phyloP scores from a whole-genome alignment of 352 stramenopile genomes.

The Globisporangium mamillatum region DNA sequence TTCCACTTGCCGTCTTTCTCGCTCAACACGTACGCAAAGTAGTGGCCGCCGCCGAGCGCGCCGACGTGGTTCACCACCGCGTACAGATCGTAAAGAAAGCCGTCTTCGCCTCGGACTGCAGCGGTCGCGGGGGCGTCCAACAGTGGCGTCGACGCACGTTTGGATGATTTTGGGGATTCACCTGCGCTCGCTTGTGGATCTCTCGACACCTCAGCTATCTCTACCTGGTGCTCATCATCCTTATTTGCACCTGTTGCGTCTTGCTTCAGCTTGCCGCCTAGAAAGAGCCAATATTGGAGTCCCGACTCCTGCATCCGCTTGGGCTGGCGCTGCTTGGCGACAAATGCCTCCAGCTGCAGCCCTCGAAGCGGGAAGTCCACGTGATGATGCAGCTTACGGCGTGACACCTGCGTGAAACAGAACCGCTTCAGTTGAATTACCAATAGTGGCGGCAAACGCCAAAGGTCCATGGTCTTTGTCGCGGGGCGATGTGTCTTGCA shows the following conservation, averaged over 20 bases:
- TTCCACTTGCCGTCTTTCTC: constrained; percentile 94
- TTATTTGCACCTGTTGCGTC: constrained; percentile 1
- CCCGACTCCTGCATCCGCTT: constrained; percentile 44
- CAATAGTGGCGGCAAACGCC: constrained; percentile 95
- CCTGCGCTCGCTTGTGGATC: not conserved
- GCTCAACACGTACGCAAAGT: constrained; percentile 87
- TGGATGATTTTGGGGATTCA: not conserved
- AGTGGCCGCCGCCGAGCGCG: constrained; percentile 94
- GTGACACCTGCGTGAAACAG: constrained; percentile 92
- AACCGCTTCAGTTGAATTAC: constrained; percentile 99
- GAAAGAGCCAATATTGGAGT: constrained; percentile 68
- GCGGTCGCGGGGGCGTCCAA: constrained; percentile 62
- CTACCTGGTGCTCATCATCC: not conserved
- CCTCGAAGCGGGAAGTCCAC: constrained; percentile 95
- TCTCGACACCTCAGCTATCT: too few relatives aligned
- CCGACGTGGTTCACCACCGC: constrained; percentile 98
- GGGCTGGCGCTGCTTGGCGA: constrained; percentile 58
- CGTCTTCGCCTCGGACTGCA: constrained; percentile 45
- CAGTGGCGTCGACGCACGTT: constrained; percentile 25
- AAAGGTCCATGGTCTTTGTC: constrained; percentile 97
- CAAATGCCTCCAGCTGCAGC: constrained; percentile 84
- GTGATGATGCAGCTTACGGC: constrained; percentile 95
- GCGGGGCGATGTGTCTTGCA: constrained; percentile 89
- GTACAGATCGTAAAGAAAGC: constrained; percentile 95
- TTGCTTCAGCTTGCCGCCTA: constrained; percentile 64